These are phyloP conservation scores for Triangularia setosa DNA, from an alignment of 2,329 filamentous ascomycete species.

Conservation along the genomic window DNA sequence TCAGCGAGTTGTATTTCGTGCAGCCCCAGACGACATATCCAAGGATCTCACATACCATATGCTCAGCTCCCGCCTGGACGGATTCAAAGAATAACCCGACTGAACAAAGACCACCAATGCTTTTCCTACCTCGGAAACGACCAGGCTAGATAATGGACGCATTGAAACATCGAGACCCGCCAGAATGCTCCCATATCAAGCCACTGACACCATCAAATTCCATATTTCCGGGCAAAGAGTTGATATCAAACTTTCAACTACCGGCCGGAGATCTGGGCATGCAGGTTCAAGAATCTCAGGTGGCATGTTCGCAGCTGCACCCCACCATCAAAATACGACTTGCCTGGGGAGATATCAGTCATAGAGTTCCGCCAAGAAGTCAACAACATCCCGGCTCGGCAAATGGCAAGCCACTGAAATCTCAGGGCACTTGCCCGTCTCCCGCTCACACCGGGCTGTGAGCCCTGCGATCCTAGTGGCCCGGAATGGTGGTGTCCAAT, in stretches of 20 bases:
- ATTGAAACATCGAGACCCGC: slow-evolving; percentile 1
- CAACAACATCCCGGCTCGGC: slow-evolving; percentile 22
- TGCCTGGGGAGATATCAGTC: background rate
- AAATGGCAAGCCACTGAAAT: slow-evolving; percentile 22
- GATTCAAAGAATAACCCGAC: background rate
- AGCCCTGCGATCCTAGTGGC: slow-evolving; percentile 23
- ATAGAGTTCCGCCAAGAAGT: background rate
- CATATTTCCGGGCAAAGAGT: background rate
- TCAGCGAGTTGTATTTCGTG: no score
- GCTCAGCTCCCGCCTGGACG: background rate
- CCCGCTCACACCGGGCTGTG: slow-evolving; percentile 3
- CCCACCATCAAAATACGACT: slow-evolving; percentile 12
- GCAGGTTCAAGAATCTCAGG: slow-evolving; percentile 18
- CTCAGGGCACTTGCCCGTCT: background rate
- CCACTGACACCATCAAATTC: slow-evolving; percentile 1
- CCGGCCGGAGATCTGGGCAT: slow-evolving; percentile 19
- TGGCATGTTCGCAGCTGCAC: background rate
- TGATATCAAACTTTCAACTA: background rate
- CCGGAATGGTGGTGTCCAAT: slow-evolving; percentile 10
- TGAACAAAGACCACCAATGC: background rate
- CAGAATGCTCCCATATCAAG: slow-evolving; percentile 1
- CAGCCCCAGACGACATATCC: no score
- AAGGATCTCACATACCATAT: background rate
- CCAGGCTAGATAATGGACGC: background rate
- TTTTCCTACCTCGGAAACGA: no score